These are phyloP conservation scores for Vaccinium darrowii DNA, from an alignment of 148 eudicot genomes.

Conservation along the genomic window DNA sequence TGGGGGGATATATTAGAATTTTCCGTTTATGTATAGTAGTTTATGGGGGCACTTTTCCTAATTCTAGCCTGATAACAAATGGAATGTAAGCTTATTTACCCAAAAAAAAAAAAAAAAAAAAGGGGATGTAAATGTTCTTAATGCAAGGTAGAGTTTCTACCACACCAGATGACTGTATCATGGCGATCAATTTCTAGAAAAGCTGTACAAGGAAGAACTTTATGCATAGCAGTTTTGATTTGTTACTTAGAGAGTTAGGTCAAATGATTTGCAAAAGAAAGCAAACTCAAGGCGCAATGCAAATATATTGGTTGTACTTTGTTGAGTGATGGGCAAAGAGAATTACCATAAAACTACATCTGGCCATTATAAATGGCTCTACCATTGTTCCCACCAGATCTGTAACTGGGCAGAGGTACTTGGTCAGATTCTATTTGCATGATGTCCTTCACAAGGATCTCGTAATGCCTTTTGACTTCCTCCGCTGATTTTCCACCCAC, in stretches of 20 bases:
- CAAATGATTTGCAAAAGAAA: neutral
- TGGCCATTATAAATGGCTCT: constrained; percentile 33
- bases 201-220: neutral
- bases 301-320: neutral
- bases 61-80: too few species aligned
- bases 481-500: constrained; percentile 58
- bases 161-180: neutral
- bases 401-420: constrained; percentile 55
- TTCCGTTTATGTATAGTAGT: too few species aligned
- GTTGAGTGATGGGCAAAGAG: neutral
- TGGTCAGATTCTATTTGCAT: constrained; percentile 49
- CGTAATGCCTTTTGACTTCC: constrained; percentile 59
- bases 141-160: neutral
- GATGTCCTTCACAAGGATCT: constrained; percentile 48
- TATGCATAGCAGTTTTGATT: neutral
- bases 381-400: constrained; percentile 22
- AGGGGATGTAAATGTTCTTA: neutral
- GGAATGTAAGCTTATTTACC: too few species aligned
- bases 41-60: too few species aligned
- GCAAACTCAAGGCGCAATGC: neutral
- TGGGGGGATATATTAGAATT: too few species aligned
- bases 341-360: constrained; percentile 25
- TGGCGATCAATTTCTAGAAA: neutral
- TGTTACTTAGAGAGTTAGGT: neutral
- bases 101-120: too few species aligned